Percentiles rank a stretch among this genome's conserved stretches.
phyloP scores from a whole-genome alignment of 345 rosid genomes.

The Triadica sebifera region DNA sequence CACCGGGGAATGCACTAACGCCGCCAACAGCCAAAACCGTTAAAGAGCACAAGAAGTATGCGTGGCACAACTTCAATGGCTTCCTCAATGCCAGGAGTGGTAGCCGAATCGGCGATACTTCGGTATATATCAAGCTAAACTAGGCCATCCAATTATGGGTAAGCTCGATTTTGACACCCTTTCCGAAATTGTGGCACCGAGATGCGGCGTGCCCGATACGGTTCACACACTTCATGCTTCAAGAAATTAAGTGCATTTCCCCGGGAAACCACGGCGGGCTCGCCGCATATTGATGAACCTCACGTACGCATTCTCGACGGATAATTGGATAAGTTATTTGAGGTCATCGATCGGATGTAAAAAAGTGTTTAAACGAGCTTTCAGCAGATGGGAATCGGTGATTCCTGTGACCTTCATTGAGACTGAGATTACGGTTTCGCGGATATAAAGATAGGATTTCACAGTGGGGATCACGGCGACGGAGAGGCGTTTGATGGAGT shows the following conservation, averaged over 20 bases:
- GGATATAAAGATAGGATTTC: constrained; percentile 77
- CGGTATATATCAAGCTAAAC: constrained; percentile 48
- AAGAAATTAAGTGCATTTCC: constrained; percentile 47
- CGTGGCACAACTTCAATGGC: no score
- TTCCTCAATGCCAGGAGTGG: no score
- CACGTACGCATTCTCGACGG: constrained; percentile 64
- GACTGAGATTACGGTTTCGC: constrained; percentile 53
- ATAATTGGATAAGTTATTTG: constrained; percentile 44
- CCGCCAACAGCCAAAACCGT: no score
- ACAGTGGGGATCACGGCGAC: constrained; percentile 80
- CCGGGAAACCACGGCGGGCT: constrained; percentile 68
- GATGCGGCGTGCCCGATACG: constrained; percentile 67
- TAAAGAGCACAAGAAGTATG: no score
- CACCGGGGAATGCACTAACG: no score
- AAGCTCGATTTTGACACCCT: constrained; percentile 51
- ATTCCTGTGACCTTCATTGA: constrained; percentile 66
- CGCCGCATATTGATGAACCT: constrained; percentile 50
- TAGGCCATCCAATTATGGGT: constrained; percentile 53
- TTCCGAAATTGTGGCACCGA: constrained; percentile 41
- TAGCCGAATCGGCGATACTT: constrained; percentile 23
- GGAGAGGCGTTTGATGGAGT: constrained; percentile 90
- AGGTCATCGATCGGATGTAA: constrained; percentile 34
- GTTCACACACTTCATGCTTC: constrained; percentile 31
- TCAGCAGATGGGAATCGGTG: constrained; percentile 63
- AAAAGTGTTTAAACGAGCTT: constrained; percentile 52